Evolutionary conservation across 1,139 yeast species (phyloP), one percentile per base, ranked within the genome.

Genomic region (Sugiyamaella japonica): DNA sequence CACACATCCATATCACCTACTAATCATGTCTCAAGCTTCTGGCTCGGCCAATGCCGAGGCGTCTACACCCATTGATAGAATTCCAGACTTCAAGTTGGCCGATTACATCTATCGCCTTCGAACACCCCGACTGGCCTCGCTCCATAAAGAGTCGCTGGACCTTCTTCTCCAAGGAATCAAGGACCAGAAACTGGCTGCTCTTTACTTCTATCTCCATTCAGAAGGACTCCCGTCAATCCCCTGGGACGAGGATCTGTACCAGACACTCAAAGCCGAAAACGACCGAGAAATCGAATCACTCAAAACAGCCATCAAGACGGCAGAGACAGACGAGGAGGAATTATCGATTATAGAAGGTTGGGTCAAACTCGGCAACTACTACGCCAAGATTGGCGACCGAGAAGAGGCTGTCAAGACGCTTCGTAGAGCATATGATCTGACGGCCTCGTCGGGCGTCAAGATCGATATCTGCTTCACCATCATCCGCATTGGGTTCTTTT

Each of bases 241-340:
- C 3, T 87, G 83, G 79, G 93, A 90, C 64, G 80, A 84, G 61
- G 52, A 67, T 0, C 64, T 83, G 42, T 86, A 85, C 69, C 70
- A 80, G 34, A 62, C 75, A 43, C 69, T 90, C 64, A 64, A 68
- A n/a, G 72, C 69, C 7, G 76, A 70, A 43, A 93, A 91, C 68
- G 81, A 79, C 20, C 73, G 70, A 44, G 78, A 80, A 55, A 77
- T 87, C 42, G 73, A 74, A 13, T 80, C 77, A 55, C 76, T 91
- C 62, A 82, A 85, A 66, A 78, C 77, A 55, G 75, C 80, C 53
- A 84, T 93, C 60, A 81, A 80, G 57, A 86, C 83, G 62, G 88
- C 95, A 29, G 91, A 88, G 64, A 86, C 83, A 56, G 97, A 89
- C 66, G 98, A 93, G 69, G 96, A 96, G 41, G 96, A 89, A 66